Evolutionary conservation across 306 rosid species (phyloP), one percentile per base, ranked within the genome.

Genomic region (Quercus suber): DNA sequence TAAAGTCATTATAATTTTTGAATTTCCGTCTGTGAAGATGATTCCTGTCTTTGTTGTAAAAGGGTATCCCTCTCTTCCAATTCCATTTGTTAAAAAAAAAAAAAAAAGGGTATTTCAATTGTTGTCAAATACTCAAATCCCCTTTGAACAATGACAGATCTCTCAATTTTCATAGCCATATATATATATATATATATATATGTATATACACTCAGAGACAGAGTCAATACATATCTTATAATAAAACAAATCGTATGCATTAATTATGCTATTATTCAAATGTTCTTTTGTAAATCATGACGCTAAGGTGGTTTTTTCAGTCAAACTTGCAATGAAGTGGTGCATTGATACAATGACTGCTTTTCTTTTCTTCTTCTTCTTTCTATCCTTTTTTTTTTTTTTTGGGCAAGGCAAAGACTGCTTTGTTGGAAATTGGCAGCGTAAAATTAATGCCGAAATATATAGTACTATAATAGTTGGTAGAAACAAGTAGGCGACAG

Each of bases 281-380:
- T 33, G 52, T 31, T 59, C 33, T 15, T 59, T 67, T 17, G 72
- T 67, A 35, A 67, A 67, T 67, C 52, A 67, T 33, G 72, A 67
- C 72, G 72, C 28, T 9, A 31, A 6, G 52, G 17, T 59, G 5
- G 12, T 49, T 65, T 80, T 70, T 45, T 30, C 27, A 51, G 78
- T 80, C 83, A 80, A 73, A 73, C 6, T 51, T 30, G 83, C 69
- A 73, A 80, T 80, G 78, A 27, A 73, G 78, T 33, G 31, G 69
- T 23, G 59, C 43, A 41, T 74, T 51, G 69, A 80, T 9, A 15
- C 17, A 57, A 15, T 23, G 81, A 43, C 58, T 58, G 75, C 70
- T 56, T 60, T 8, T 37, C 0, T 7, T 37, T 35, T 35, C 7
- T 33, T 33, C 7, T 33, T 23, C 23, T 23, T 23, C 5, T 1